These are phyloP conservation scores for Ilex asprella DNA, from an alignment of 257 asterid genomes.

Conservation along the genomic window DNA sequence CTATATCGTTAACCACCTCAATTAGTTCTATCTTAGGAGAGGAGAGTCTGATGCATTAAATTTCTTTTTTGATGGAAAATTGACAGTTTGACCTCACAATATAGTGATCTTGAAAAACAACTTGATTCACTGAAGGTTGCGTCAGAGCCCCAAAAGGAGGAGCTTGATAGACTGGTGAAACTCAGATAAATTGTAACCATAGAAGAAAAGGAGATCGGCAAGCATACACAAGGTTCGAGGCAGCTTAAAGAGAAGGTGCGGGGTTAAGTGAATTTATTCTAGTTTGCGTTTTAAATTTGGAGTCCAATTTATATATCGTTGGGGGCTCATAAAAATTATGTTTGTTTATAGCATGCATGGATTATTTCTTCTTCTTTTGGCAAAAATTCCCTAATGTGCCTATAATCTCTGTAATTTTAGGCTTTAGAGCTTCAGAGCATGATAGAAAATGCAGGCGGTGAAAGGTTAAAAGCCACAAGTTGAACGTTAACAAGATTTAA, in stretches of 20 bases:
- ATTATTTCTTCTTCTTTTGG: not conserved
- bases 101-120: constrained; percentile 61
- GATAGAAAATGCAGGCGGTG: too few relatives aligned
- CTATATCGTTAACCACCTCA: too few relatives aligned
- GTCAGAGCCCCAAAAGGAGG: constrained; percentile 61
- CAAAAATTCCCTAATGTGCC: not conserved
- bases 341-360: not conserved
- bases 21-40: too few relatives aligned
- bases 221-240: constrained; percentile 67
- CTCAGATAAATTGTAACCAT: constrained; percentile 41
- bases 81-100: constrained; percentile 59
- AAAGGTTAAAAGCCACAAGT: too few relatives aligned
- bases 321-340: too few relatives aligned
- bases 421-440: too few relatives aligned
- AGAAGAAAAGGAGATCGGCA: constrained; percentile 19
- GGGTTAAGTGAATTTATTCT: not conserved
- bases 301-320: too few relatives aligned
- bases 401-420: too few relatives aligned
- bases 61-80: constrained; percentile 49
- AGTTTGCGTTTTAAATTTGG: too few relatives aligned
- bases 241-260: constrained; percentile 77
- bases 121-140: constrained; percentile 59
- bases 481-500: too few relatives aligned
- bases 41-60: too few relatives aligned
- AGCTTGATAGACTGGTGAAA: constrained; percentile 56